Evolutionary conservation across 163 green algal genomes (phyloP), one percentile per base, ranked within the genome.

Genomic region (Chlorella variabilis): DNA sequence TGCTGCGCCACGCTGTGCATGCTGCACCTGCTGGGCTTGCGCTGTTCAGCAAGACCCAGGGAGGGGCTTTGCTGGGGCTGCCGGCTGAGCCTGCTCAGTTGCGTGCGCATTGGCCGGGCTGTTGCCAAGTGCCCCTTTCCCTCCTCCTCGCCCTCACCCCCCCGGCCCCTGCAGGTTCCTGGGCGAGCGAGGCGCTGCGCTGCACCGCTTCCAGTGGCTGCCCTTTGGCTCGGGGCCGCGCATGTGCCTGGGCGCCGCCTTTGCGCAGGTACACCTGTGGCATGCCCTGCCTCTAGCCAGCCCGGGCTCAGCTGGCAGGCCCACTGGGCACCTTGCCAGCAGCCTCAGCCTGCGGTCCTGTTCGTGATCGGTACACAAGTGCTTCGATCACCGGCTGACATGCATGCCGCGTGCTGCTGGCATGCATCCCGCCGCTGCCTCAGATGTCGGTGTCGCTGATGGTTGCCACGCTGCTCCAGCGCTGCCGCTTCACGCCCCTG

Each of bases 181-280:
- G 23, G 61, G 80, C 6, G 86, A 85, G 42, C 34, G 42, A 25
- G 51, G 71, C 33, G 79, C 56, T 2, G 31, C 17, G 7, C 63
- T 67, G 39, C 84, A 85, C 65, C 58, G 86, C 59, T 93, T 93
- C 73, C 86, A 92, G 66, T 95, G 82, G 75, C 85, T 92, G 74
- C 91, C 90, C n/a, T 94, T 94, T 67, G 90, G 89, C 7, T 89
- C 89, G 20, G 90, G 90, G 20, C 83, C 87, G 4, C 85, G 90
- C 39, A 93, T 94, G 89, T 94, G 90, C 82, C 76, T 94, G 66
- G 90, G 90, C n/a, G 78, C 87, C 8, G 77, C 59, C 56, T 93
- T 93, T 80, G 89, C 89, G 6, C 85, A 89, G 82, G 83, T 82
- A 56, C 11, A n/a, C n/a, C n/a, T n/a, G n/a, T n/a, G n/a, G n/a